These are phyloP conservation scores for Ophiostoma sp. DNA, from an alignment of 2,329 filamentous ascomycete genomes.

Conservation along the genomic window DNA sequence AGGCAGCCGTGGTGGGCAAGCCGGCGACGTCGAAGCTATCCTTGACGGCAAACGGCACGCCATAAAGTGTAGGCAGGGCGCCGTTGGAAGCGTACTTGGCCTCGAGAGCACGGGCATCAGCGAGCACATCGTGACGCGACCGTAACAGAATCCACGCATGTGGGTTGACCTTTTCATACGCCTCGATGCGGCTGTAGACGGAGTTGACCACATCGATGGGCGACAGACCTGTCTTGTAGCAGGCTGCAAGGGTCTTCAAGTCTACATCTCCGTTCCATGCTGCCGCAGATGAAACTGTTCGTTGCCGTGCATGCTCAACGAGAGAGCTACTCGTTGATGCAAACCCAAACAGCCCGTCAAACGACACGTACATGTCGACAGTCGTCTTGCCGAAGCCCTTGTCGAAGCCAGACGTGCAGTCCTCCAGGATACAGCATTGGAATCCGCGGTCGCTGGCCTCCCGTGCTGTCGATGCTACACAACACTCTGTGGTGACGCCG, in stretches of 20 bases:
- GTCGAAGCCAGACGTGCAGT: constrained; percentile 47
- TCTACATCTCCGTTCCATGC: not conserved
- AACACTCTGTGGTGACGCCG: not conserved
- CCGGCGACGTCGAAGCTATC: not conserved
- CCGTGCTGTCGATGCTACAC: not conserved
- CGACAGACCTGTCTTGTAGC: not conserved
- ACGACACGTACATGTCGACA: constrained; percentile 46
- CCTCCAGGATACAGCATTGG: constrained; percentile 34
- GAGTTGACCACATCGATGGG: not conserved
- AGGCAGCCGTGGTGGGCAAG: not conserved
- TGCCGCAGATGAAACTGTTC: not conserved
- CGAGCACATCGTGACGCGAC: not conserved
- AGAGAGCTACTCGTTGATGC: constrained; percentile 19
- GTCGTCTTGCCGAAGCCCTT: constrained; percentile 41
- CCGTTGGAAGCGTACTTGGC: not conserved
- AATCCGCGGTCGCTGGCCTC: not conserved
- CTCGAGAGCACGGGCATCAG: not conserved
- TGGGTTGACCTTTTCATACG: not conserved
- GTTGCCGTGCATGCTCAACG: not conserved
- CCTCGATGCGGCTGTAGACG: not conserved
- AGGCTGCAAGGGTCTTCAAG: not conserved
- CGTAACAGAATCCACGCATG: not conserved
- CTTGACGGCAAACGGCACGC: not conserved
- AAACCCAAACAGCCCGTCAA: constrained; percentile 49
- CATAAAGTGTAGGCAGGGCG: not conserved